Base-by-base conservation (phyloP, 257 asterid species). In the Solanum chiquidenum region DNA sequence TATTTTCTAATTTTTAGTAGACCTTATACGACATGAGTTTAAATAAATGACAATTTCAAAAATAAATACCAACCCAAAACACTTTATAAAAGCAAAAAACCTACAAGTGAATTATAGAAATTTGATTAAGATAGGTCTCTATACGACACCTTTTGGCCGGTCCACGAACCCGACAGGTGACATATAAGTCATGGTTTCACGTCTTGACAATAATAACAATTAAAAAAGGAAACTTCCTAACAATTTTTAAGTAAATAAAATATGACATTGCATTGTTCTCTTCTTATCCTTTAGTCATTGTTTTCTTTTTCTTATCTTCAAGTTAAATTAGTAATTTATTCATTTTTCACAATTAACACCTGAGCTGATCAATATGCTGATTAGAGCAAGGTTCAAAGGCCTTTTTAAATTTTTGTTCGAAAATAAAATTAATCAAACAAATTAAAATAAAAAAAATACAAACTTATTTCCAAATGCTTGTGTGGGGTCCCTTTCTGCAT, bases 51-150 rank as follows among this genome's bases (percentile, higher is more conserved):
- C 0, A 2, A 5, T 21, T 33, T 3, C 3, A 33, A 33, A 31
- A 4, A 6, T 0, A 4, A 0, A 16, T 33, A 20, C 0, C 2
- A 0, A 72, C 1, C 0, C 7, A 0, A 2, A 64, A 72, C 79
- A 8, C 2, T 4, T 33, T 14, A 33, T 7, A 4, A 16, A 16
- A 7, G 4, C 21, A 7, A 5, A 7, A 69, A 29, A 3, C 33
- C 18, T 71, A 7, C 42, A 31, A 31, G 21, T 71, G 6, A 29
- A 31, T 71, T 16, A 68, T 29, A 68, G 21, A 68, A 60, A 60
- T 33, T 71, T 71, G 77, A 71, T 20, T 8, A 20, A 73, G 27
- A 73, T 34, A 7, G 29, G 80, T 73, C 80, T 34, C 9, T 73
- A 73, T 20, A 4, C 9, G 80, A 73, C 80, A 34, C 44, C 46